A percentile compares a stretch with the other conserved stretches of the same genome.
phyloP scores from a whole-genome alignment of 257 asterid genomes.

The Solanum corneliomulleri region DNA sequence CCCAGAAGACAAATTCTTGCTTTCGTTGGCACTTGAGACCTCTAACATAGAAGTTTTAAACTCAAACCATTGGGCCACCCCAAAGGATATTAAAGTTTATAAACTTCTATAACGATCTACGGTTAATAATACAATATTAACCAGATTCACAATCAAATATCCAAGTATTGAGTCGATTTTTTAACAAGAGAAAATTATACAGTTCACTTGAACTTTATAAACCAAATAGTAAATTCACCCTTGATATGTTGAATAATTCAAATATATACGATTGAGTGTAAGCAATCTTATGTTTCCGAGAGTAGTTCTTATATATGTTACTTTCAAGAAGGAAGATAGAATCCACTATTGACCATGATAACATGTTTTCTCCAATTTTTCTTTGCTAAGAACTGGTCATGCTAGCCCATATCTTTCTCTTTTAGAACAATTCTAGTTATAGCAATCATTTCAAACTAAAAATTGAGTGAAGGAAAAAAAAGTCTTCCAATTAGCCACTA shows the following conservation, averaged over 20 bases:
- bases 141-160: background rate
- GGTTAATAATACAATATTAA: background rate
- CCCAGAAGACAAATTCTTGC: too few species aligned
- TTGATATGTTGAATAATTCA: background rate
- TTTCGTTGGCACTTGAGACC: too few species aligned
- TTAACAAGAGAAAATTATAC: background rate
- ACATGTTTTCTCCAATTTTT: background rate
- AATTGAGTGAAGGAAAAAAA: background rate
- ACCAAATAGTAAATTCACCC: background rate
- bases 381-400: background rate
- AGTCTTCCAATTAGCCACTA: background rate
- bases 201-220: background rate
- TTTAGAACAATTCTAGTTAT: background rate
- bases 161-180: background rate
- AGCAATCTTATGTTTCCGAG: background rate
- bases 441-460: background rate
- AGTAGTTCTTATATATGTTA: background rate
- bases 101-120: background rate
- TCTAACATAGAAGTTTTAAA: too few species aligned
- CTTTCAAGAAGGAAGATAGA: background rate
- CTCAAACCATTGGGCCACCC: too few species aligned
- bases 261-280: background rate
- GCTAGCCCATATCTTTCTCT: background rate
- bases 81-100: background rate
- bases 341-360: background rate